Evolutionary conservation across 1,284 basidiomycete genomes (phyloP).

Genomic region (Fomitopsis palustris): DNA sequence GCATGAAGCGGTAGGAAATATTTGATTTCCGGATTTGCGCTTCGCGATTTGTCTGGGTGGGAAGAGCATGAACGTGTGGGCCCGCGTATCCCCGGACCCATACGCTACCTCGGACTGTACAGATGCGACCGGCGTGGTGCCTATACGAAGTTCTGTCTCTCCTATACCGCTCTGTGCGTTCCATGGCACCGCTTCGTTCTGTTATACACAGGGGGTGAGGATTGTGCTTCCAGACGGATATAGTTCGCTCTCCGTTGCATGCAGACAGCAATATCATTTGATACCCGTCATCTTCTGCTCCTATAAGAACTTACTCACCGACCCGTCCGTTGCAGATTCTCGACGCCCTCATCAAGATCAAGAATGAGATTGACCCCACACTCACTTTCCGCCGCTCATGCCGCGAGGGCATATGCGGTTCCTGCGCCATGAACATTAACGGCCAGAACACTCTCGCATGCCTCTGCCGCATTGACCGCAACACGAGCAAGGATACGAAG

Average conservation of each 20-base stretch:
- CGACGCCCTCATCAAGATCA: constrained; percentile 97
- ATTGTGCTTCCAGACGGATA: not conserved
- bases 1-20: no score
- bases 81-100: not conserved
- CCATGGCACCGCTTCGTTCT: no score
- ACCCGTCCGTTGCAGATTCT: constrained; percentile 64
- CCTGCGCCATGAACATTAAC: constrained; percentile 99
- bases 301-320: constrained; percentile 35
- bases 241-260: no score
- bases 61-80: not conserved
- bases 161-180: not conserved
- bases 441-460: constrained; percentile 98
- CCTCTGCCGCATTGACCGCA: constrained; percentile 91
- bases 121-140: not conserved
- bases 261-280: not conserved
- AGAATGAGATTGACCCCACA: constrained; percentile 97
- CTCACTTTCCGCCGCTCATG: constrained; percentile 96
- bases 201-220: not conserved
- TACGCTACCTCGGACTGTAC: no score
- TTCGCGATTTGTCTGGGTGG: no score
- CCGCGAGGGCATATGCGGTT: constrained; percentile 97
- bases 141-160: no score
- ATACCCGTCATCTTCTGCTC: not conserved
- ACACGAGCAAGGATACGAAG: constrained; percentile 73
- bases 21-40: no score